Conservation (phyloP, 306 rosid species). For the Prunus kanzakura region DNA sequence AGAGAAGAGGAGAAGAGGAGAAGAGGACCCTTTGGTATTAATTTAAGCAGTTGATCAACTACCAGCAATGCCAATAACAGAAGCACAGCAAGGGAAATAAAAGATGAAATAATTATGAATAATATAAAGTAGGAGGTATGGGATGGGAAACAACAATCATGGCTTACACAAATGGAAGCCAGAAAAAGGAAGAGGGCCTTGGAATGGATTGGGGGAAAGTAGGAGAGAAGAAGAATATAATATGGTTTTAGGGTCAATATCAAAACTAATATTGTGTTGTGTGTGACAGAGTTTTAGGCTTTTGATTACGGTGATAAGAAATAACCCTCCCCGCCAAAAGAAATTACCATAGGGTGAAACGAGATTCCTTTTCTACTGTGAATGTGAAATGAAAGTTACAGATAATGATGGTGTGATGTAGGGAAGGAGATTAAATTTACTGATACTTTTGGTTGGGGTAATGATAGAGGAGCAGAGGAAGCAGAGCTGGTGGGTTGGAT, state of each 20-base stretch:
- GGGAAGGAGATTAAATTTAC: slow-evolving; percentile 20
- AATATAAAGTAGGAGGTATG: slow-evolving; percentile 36
- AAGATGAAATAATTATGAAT: slow-evolving; percentile 24
- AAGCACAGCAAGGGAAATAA: slow-evolving; percentile 16
- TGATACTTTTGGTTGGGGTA: slow-evolving; percentile 30
- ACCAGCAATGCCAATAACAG: not conserved
- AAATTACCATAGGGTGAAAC: not conserved
- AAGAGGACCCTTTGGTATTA: slow-evolving; percentile 1
- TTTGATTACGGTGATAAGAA: too few relatives aligned
- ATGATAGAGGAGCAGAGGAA: slow-evolving; percentile 37
- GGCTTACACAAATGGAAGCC: slow-evolving; percentile 49
- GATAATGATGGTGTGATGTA: slow-evolving; percentile 34
- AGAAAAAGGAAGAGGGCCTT: slow-evolving; percentile 41
- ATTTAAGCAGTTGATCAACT: slow-evolving; percentile 24
- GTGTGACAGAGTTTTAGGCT: too few relatives aligned
- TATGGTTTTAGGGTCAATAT: slow-evolving; percentile 22
- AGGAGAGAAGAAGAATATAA: slow-evolving; percentile 28
- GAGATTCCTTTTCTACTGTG: slow-evolving; percentile 8
- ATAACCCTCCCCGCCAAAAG: not conserved
- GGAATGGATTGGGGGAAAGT: slow-evolving; percentile 12
- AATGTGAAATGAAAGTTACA: slow-evolving; percentile 10
- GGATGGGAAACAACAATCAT: slow-evolving; percentile 63
- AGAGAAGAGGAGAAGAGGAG: too few relatives aligned
- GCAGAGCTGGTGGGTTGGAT: not conserved
- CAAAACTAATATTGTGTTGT: not conserved